phyloP scores from a whole-genome alignment of 2,329 filamentous ascomycete genomes.

The Elsinoe australis region DNA sequence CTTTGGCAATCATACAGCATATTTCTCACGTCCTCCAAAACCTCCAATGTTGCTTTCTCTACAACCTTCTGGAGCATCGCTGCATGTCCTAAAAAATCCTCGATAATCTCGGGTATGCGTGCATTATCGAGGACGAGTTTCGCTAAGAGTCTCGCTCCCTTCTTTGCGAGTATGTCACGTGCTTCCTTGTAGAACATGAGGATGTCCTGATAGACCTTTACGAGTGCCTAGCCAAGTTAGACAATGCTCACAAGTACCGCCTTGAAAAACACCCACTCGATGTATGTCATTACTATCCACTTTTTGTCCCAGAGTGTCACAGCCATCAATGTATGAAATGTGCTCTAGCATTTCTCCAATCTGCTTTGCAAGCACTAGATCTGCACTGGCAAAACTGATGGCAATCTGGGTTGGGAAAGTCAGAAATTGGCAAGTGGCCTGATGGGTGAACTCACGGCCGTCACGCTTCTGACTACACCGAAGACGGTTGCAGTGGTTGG shows the following conservation, averaged over 20 bases:
- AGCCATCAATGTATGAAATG: slow-evolving; percentile 7
- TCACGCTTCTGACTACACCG: slow-evolving; percentile 5
- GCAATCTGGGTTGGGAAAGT: slow-evolving; percentile 1
- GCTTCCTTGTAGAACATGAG: background rate
- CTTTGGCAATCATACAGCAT: slow-evolving; percentile 1
- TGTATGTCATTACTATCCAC: background rate
- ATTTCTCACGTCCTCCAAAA: background rate
- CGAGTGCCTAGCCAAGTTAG: background rate
- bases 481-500: slow-evolving; percentile 2
- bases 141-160: background rate
- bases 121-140: background rate
- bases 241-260: background rate
- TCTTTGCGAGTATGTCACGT: background rate
- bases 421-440: background rate
- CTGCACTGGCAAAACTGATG: slow-evolving; percentile 9
- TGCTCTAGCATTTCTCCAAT: slow-evolving; percentile 9
- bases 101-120: background rate
- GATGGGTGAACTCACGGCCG: background rate
- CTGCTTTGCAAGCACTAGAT: background rate
- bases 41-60: slow-evolving; percentile 1
- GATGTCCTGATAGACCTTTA: slow-evolving; percentile 1
- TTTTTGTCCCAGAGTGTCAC: slow-evolving; percentile 11
- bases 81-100: background rate
- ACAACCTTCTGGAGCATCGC: background rate
- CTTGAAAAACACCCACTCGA: background rate